phyloP scores from a whole-genome alignment of 2,329 filamentous ascomycete species.

The Fusarium multiceps region DNA sequence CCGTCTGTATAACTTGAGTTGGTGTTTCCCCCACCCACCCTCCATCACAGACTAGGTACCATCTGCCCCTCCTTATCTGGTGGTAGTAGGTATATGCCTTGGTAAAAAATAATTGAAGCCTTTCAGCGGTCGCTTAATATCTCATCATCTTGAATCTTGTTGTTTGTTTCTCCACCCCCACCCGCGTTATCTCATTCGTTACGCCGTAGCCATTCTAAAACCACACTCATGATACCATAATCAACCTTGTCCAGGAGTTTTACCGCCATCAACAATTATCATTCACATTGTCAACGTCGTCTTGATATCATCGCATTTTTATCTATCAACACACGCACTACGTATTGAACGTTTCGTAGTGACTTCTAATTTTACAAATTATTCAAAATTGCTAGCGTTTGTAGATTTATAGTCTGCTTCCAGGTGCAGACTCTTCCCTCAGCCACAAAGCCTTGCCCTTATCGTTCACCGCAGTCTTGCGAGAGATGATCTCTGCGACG shows the following conservation, averaged over 20 bases:
- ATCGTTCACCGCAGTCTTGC: conserved; percentile 66
- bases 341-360: conserved; percentile 31
- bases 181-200: conserved; percentile 32
- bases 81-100: conserved; percentile 2
- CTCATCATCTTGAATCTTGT: conserved; percentile 28
- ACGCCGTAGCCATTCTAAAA: conserved; percentile 5
- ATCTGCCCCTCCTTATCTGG: conserved; percentile 21
- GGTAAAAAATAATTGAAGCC: conserved; percentile 38
- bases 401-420: conserved; percentile 50
- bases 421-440: conserved; percentile 43
- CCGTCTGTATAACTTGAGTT: conserved; percentile 9
- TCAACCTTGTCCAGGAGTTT: conserved; percentile 15
- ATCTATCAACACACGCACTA: conserved; percentile 45
- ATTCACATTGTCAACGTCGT: conserved; percentile 13
- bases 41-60: conserved; percentile 22
- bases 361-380: conserved; percentile 46
- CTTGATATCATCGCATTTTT: conserved; percentile 34
- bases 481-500: conserved; percentile 73
- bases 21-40: conserved; percentile 31
- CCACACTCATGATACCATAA: conserved; percentile 21
- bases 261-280: conserved; percentile 10
- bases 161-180: conserved; percentile 42
- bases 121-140: conserved; percentile 26
- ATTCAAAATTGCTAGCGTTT: conserved; percentile 16
- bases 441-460: conserved; percentile 58